Evolutionary conservation across 306 rosid species (phyloP).

Genomic region (Glycyrrhiza uralensis): DNA sequence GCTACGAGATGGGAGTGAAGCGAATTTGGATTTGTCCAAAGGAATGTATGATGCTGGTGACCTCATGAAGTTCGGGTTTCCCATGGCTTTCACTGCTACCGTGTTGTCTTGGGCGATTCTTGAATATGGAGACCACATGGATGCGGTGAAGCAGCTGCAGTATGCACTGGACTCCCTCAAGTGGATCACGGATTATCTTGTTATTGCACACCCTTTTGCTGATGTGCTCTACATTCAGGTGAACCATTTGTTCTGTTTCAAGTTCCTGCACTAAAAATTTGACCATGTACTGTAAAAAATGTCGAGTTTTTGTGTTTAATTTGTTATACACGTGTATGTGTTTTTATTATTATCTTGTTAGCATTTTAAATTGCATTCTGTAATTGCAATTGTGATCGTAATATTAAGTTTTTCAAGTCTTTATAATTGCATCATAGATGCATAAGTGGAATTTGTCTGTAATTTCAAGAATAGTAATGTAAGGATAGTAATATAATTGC

Average conservation of each 20-base stretch:
- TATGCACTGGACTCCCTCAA: conserved; percentile 46
- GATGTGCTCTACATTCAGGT: conserved; percentile 72
- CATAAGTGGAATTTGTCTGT: too few species aligned
- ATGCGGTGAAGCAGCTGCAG: conserved; percentile 48
- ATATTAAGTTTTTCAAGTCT: background rate
- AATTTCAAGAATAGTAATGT: too few species aligned
- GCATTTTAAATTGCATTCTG: too few species aligned
- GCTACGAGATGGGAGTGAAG: conserved; percentile 60
- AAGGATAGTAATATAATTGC: too few species aligned
- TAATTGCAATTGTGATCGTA: background rate
- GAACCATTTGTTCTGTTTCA: background rate
- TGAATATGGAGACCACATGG: conserved; percentile 60
- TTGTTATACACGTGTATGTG: too few species aligned
- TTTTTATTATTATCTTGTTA: too few species aligned
- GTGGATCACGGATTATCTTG: conserved; percentile 73
- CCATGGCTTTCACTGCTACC: conserved; percentile 75
- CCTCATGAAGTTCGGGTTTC: conserved; percentile 64
- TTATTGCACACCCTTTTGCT: conserved; percentile 59
- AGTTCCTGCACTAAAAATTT: background rate
- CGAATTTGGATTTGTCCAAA: conserved; percentile 56
- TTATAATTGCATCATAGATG: too few species aligned
- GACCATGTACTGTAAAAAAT: too few species aligned
- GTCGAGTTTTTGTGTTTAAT: too few species aligned
- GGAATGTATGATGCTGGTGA: conserved; percentile 87
- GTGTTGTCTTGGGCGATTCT: conserved; percentile 78